Conservation (phyloP, 148 eudicot species). For the Arctostaphylos glauca region DNA sequence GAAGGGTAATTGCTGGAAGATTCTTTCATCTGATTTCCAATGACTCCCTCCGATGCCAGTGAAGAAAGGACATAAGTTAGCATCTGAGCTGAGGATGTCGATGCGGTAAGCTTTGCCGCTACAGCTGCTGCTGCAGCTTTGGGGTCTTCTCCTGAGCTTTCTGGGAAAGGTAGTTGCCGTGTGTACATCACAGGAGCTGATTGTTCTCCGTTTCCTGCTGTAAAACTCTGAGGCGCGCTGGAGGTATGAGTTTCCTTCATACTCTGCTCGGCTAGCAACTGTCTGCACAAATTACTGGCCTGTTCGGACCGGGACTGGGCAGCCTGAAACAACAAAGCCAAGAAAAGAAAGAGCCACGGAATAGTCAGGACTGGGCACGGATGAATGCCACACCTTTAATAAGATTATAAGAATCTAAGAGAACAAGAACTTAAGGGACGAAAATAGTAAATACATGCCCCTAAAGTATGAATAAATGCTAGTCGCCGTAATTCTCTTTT, state of each 20-base stretch:
- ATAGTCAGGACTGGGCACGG: not conserved
- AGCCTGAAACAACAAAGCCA: slow-evolving; percentile 32
- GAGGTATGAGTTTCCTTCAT: slow-evolving; percentile 31
- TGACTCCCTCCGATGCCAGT: slow-evolving; percentile 80
- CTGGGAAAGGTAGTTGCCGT: slow-evolving; percentile 40
- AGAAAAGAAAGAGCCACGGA: not conserved
- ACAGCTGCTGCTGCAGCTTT: slow-evolving; percentile 85
- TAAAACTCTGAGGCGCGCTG: slow-evolving; percentile 34
- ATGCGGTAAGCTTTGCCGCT: slow-evolving; percentile 88
- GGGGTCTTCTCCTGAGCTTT: slow-evolving; percentile 48
- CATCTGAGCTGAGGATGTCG: slow-evolving; percentile 90
- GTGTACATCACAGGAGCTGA: slow-evolving; percentile 59
- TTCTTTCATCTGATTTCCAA: slow-evolving; percentile 42
- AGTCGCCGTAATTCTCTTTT: not conserved
- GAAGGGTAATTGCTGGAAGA: slow-evolving; percentile 43
- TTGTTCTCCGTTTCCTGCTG: slow-evolving; percentile 37
- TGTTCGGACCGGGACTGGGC: slow-evolving; percentile 67
- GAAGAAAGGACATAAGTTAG: slow-evolving; percentile 81
- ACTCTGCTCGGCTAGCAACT: slow-evolving; percentile 39
- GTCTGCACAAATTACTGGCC: slow-evolving; percentile 51
- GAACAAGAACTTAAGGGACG: not conserved
- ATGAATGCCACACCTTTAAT: not conserved
- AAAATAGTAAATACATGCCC: not conserved
- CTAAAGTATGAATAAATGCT: not conserved
- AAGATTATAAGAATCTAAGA: not conserved